Evolutionary conservation across 78 protist species (phyloP).

Genomic region (Emiliania huxleyi): DNA sequence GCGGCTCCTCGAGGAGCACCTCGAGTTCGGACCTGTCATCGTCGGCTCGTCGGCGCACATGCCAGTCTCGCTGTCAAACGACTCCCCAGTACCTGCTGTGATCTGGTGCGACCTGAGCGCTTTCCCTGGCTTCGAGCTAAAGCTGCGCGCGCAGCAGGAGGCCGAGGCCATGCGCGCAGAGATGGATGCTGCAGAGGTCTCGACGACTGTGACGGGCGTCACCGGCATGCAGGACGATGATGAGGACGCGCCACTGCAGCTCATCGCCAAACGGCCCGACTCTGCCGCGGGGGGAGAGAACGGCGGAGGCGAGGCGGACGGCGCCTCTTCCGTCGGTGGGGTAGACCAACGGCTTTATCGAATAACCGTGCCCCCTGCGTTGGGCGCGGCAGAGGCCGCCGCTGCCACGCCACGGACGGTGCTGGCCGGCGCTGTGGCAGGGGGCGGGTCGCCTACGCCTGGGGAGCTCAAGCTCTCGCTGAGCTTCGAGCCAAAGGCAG

Average conservation of each 20-base stretch:
- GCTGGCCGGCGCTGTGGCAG: too few relatives aligned
- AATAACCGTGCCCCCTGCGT: not conserved
- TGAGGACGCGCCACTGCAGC: not conserved
- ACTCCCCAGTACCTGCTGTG: not conserved
- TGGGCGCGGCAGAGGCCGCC: too few relatives aligned
- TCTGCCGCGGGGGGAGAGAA: not conserved
- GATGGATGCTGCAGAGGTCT: not conserved
- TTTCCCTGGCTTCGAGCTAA: constrained; percentile 17
- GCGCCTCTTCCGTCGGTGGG: not conserved
- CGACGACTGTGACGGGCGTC: not conserved
- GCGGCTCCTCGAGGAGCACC: not conserved
- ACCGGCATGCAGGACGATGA: not conserved
- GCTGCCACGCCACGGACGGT: too few relatives aligned
- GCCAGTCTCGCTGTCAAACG: constrained; percentile 34
- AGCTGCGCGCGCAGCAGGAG: not conserved
- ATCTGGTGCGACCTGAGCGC: not conserved
- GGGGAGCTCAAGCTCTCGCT: not conserved
- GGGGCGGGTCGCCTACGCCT: too few relatives aligned
- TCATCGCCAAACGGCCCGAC: not conserved
- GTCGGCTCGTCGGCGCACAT: not conserved
- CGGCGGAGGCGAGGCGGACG: not conserved
- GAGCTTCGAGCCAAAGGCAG: not conserved
- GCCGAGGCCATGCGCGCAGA: not conserved
- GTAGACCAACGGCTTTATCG: not conserved
- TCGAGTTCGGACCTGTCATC: constrained; percentile 45